phyloP scores from a whole-genome alignment of 371 early-diverging fungal species.

The Apophysomyces elegans region DNA sequence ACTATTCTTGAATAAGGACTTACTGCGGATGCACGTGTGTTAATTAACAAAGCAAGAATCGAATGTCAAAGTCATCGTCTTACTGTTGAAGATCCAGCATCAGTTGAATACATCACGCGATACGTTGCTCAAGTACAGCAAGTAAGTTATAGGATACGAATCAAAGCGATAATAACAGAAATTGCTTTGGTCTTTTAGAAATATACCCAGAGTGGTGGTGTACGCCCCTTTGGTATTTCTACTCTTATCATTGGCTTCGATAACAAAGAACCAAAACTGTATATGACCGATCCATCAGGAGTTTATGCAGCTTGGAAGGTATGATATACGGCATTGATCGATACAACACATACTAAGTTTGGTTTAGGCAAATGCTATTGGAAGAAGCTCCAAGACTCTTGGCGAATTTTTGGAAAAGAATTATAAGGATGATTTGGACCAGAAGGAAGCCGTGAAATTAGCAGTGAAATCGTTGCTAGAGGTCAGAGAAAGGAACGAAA shows the following conservation, averaged over 20 bases:
- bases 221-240: constrained; percentile 99
- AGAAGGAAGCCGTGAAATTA: constrained; percentile 87
- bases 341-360: neutral
- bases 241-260: constrained; percentile 96
- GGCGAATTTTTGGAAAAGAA: constrained; percentile 98
- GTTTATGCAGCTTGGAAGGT: constrained; percentile 98
- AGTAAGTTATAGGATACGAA: constrained; percentile 47
- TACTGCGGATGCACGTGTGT: constrained; percentile 96
- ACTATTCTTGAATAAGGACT: constrained; percentile 62
- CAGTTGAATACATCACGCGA: constrained; percentile 97
- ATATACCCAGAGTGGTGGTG: constrained; percentile 99
- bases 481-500: constrained; percentile 39
- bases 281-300: constrained; percentile 99
- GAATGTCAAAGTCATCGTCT: constrained; percentile 98
- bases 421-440: constrained; percentile 82
- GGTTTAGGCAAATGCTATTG: constrained; percentile 88
- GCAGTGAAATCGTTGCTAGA: constrained; percentile 92
- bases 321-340: constrained; percentile 28
- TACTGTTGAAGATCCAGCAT: constrained; percentile 97
- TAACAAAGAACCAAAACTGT: constrained; percentile 89
- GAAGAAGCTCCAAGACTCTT: constrained; percentile 96
- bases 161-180: constrained; percentile 9
- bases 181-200: constrained; percentile 57
- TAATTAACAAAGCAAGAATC: constrained; percentile 96
- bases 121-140: constrained; percentile 97